Base-by-base conservation (phyloP, 768 basidiomycete species). In the Chalciporus sphaerocephalus region DNA sequence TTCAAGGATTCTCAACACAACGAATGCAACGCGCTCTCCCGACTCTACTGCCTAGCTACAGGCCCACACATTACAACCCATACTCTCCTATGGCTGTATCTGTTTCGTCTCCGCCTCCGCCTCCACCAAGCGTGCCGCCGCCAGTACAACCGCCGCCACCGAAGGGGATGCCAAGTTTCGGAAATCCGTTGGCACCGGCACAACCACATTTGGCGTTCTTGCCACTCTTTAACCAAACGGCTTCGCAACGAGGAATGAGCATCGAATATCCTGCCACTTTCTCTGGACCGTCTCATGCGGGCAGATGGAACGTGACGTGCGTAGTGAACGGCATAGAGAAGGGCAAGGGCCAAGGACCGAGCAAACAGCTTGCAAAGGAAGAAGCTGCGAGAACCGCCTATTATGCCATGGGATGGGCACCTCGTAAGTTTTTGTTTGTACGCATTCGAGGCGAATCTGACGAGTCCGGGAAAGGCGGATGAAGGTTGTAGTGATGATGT, bases 291-390 rank as follows among this genome's bases (percentile, higher is more conserved):
- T 67, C 81, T 5, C 86, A 89, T 54, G 79, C 83, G 20, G 78
- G 80, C 21, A 72, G 70, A 48, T 89, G 87, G 87, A 70, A 62
- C 30, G 79, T 82, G 27, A 71, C 72, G 44, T 89, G 87, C 62
- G 62, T 85, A 87, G 87, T 86, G 40, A 83, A 87, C 54, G 84
- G 83, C 2, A 78, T 85, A 47, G 69, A 69, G 56, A 85, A 80
- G 55, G 87, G 87, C 10, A 64, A 70, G 39, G 87, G 87, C 2
- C 63, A 60, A n/a, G 84, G 85, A 22, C 69, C 72, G 42, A 84
- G 72, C 61, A 89, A 89, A 62, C 86, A 89, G 57, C 65, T 78
- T 2, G 87, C 87, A 6, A 89, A 87, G 62, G 87, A 89, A 56
- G 82, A 83, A 45, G 87, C 87, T 0, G 86, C 87, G 15, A 73